Evolutionary conservation across 306 rosid genomes (phyloP).

Genomic region (Cicer arietinum): DNA sequence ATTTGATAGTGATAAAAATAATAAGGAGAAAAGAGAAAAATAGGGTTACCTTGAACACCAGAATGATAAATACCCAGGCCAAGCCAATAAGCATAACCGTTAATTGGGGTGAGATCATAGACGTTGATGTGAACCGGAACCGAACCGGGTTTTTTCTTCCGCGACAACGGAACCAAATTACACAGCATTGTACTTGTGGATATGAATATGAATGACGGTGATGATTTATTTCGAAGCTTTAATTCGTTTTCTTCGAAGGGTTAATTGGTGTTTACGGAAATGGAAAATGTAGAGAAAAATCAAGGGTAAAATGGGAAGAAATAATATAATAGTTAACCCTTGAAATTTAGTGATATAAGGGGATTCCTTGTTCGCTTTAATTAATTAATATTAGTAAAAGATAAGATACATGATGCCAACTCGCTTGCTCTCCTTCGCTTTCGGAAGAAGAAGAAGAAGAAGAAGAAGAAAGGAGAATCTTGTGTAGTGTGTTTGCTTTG

Average conservation of each 20-base stretch:
- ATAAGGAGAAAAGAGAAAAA: neutral
- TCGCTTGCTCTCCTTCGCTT: constrained; percentile 13
- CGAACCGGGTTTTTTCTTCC: constrained; percentile 75
- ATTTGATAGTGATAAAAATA: neutral
- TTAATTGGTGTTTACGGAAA: neutral
- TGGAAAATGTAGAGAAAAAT: constrained; percentile 34
- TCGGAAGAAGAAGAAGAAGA: constrained; percentile 41
- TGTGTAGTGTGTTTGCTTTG: constrained; percentile 19
- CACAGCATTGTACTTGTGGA: constrained; percentile 54
- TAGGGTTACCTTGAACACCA: constrained; percentile 82
- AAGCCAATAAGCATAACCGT: constrained; percentile 93
- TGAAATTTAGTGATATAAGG: constrained; percentile 12
- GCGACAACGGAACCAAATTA: constrained; percentile 49
- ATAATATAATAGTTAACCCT: neutral
- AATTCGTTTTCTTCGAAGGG: neutral
- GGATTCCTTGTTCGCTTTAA: too few relatives aligned
- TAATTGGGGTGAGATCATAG: constrained; percentile 91
- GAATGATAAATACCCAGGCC: constrained; percentile 98
- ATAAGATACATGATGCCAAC: neutral
- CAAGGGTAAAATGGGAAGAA: constrained; percentile 41
- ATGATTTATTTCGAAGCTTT: neutral
- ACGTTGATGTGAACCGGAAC: constrained; percentile 85
- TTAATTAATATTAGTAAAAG: neutral
- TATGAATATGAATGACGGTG: neutral
- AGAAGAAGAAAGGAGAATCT: constrained; percentile 45